Evolutionary conservation across 78 protist genomes (phyloP).

Genomic region (Emiliania huxleyi): DNA sequence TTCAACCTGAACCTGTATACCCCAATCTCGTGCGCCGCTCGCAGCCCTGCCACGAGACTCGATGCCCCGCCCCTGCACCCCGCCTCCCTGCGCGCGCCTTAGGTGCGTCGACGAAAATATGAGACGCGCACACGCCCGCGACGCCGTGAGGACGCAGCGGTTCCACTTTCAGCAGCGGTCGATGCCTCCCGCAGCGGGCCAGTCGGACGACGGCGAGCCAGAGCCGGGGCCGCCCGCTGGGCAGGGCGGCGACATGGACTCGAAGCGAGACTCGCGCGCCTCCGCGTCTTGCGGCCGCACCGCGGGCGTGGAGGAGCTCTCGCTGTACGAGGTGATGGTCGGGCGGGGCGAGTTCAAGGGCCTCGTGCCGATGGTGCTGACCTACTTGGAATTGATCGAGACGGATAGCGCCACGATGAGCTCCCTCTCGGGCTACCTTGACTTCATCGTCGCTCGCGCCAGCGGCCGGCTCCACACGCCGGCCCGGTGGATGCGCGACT

Average conservation of each 20-base stretch:
- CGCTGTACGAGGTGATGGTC: slow-evolving; percentile 47
- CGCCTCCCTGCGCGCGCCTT: too few species aligned
- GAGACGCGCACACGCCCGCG: slow-evolving; percentile 75
- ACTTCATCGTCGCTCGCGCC: slow-evolving; percentile 31
- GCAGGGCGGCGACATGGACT: too few species aligned
- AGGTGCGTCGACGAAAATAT: slow-evolving; percentile 92
- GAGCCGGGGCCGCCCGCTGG: too few species aligned
- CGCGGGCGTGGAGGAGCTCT: too few species aligned
- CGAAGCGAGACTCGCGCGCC: too few species aligned
- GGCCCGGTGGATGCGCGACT: slow-evolving; percentile 70
- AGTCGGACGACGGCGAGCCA: too few species aligned
- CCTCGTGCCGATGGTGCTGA: slow-evolving; percentile 27
- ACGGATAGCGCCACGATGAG: not conserved
- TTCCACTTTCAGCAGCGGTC: slow-evolving; percentile 83
- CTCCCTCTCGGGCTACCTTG: not conserved
- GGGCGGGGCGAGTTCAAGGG: slow-evolving; percentile 34
- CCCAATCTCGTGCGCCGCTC: slow-evolving; percentile 90
- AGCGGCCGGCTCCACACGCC: slow-evolving; percentile 62
- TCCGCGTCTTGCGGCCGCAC: too few species aligned
- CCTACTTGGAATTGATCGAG: slow-evolving; percentile 35
- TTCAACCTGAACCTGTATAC: slow-evolving; percentile 81
- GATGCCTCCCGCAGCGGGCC: too few species aligned
- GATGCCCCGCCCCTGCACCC: too few species aligned
- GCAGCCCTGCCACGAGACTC: too few species aligned
- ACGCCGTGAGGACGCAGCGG: slow-evolving; percentile 53